A percentile compares a stretch with the other conserved stretches of the same genome.
These are phyloP conservation scores for Capniomyces stellatus DNA, from an alignment of 371 early-diverging fungal species.

Conservation along the genomic window DNA sequence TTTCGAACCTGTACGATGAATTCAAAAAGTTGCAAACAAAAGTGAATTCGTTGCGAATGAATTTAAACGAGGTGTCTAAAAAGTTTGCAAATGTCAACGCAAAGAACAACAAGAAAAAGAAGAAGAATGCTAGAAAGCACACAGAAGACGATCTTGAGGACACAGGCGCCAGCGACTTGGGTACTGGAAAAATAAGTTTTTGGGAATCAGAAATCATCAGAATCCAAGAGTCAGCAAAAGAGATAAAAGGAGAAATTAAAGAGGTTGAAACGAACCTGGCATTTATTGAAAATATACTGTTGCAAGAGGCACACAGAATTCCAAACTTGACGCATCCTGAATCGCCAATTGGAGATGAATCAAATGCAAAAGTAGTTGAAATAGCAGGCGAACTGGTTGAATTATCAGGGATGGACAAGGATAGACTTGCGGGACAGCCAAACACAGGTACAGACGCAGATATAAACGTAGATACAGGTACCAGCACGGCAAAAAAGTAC, in stretches of 20 bases:
- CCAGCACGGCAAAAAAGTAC: background rate
- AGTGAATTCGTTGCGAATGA: conserved; percentile 20
- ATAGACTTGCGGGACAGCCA: no score
- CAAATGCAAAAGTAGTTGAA: background rate
- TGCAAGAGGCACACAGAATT: conserved; percentile 9
- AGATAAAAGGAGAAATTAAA: conserved; percentile 8
- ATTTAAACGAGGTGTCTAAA: conserved; percentile 30
- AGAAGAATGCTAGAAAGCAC: no score
- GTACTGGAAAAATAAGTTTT: no score
- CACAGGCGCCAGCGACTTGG: no score
- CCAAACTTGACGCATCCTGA: conserved; percentile 20
- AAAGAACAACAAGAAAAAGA: background rate
- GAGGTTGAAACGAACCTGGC: conserved; percentile 5
- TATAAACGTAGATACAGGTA: background rate
- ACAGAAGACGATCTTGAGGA: no score
- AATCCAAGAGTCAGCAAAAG: conserved; percentile 4
- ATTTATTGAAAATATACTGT: conserved; percentile 8
- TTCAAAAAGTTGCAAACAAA: conserved; percentile 20
- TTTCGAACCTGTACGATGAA: conserved; percentile 32
- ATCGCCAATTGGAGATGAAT: conserved; percentile 21
- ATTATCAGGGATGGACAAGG: no score
- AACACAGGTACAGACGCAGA: no score
- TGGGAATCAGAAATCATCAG: background rate
- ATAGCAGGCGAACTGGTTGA: no score
- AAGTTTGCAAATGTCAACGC: conserved; percentile 4